A percentile compares a stretch with the other conserved stretches of the same genome.
These are phyloP conservation scores for Polychaeton citri DNA, from an alignment of 2,329 filamentous ascomycete species.

Conservation along the genomic window DNA sequence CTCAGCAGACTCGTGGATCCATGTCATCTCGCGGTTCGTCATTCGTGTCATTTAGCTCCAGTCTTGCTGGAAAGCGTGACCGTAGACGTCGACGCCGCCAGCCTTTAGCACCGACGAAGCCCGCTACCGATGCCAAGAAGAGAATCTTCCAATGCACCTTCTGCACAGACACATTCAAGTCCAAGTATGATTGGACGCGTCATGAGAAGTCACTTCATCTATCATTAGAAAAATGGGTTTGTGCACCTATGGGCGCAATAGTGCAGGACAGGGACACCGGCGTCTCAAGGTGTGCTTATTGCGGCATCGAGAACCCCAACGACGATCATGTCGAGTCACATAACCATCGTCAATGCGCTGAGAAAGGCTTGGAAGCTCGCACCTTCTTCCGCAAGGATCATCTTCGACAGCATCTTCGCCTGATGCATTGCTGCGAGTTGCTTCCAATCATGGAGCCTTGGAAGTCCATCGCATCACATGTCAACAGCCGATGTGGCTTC, in stretches of 20 bases:
- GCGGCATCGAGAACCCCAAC: slow-evolving; percentile 39
- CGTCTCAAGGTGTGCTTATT: slow-evolving; percentile 45
- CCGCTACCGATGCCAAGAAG: slow-evolving; percentile 24
- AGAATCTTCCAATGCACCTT: slow-evolving; percentile 47
- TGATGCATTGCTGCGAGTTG: slow-evolving; percentile 50
- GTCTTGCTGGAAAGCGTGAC: slow-evolving; percentile 43
- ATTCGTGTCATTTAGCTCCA: slow-evolving; percentile 35
- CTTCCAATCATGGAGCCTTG: slow-evolving; percentile 51
- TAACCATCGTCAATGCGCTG: slow-evolving; percentile 51
- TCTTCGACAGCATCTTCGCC: slow-evolving; percentile 45
- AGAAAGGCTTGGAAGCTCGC: slow-evolving; percentile 49
- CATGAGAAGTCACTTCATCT: slow-evolving; percentile 53
- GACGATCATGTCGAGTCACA: slow-evolving; percentile 45
- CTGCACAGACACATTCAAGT: slow-evolving; percentile 42
- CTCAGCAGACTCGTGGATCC: slow-evolving; percentile 42
- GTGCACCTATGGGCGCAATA: slow-evolving; percentile 44
- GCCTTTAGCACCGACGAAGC: slow-evolving; percentile 9
- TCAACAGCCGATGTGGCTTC: slow-evolving; percentile 43
- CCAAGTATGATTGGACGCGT: slow-evolving; percentile 48
- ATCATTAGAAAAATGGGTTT: slow-evolving; percentile 53
- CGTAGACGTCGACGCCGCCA: slow-evolving; percentile 37
- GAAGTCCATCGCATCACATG: slow-evolving; percentile 41
- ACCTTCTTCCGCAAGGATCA: slow-evolving; percentile 53
- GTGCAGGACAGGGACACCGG: slow-evolving; percentile 45
- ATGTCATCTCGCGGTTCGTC: slow-evolving; percentile 36